Conservation (phyloP, 2,329 filamentous ascomycete genomes). For the Graphiopsis chlorocephala region DNA sequence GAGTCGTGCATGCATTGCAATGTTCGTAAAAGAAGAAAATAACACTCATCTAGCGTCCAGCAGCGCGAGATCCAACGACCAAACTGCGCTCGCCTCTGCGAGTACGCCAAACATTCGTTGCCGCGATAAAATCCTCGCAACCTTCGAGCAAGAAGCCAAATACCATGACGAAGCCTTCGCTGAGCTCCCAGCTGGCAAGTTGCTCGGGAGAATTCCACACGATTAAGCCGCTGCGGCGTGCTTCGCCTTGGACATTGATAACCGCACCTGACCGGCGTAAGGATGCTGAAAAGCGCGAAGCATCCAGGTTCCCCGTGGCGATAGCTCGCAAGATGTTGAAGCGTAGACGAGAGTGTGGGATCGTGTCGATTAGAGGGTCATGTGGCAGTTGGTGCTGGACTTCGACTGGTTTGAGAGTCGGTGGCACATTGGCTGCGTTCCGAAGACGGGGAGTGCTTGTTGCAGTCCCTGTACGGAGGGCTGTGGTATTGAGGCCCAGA, state of each 20-base stretch:
- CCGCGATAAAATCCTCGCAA: conserved; percentile 38
- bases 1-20: background rate
- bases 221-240: conserved; percentile 31
- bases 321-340: conserved; percentile 31
- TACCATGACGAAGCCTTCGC: conserved; percentile 37
- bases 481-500: conserved; percentile 22
- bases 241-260: conserved; percentile 22
- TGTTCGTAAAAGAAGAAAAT: background rate
- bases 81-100: conserved; percentile 30
- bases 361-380: conserved; percentile 30
- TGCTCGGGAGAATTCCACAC: conserved; percentile 44
- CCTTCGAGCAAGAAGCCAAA: conserved; percentile 42
- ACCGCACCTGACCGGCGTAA: conserved; percentile 30
- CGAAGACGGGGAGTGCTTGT: conserved; percentile 20
- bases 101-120: conserved; percentile 43
- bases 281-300: conserved; percentile 22
- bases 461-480: conserved; percentile 21
- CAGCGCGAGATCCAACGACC: background rate
- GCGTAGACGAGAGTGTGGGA: conserved; percentile 29
- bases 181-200: conserved; percentile 43
- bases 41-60: background rate
- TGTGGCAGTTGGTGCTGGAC: conserved; percentile 30
- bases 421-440: conserved; percentile 15
- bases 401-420: conserved; percentile 26
- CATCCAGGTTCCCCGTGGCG: conserved; percentile 25